phyloP scores from a whole-genome alignment of 2,329 filamentous ascomycete genomes.

The Paraphaeosphaeria sporulosa region DNA sequence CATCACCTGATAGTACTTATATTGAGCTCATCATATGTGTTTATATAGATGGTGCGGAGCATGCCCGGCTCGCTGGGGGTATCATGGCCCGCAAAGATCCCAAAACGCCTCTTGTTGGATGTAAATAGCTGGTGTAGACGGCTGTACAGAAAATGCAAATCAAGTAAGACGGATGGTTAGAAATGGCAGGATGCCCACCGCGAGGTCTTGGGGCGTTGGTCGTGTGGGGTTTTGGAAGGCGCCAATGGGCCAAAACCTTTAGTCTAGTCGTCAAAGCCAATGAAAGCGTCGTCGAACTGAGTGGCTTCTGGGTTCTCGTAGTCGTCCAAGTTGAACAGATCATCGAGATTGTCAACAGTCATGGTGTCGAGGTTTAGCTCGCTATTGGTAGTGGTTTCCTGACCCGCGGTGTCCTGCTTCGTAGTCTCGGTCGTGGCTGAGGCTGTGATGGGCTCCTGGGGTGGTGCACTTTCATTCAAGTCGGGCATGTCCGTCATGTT shows the following conservation, averaged over 20 bases:
- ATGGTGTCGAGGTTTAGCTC: slow-evolving; percentile 39
- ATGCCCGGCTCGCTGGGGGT: slow-evolving; percentile 17
- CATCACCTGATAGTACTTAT: neutral
- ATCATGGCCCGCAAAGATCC: slow-evolving; percentile 17
- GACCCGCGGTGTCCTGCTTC: slow-evolving; percentile 19
- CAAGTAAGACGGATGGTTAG: neutral
- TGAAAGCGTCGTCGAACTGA: slow-evolving; percentile 51
- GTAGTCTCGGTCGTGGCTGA: slow-evolving; percentile 21
- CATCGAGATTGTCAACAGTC: slow-evolving; percentile 42
- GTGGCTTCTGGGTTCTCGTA: slow-evolving; percentile 43
- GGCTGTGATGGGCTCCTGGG: slow-evolving; percentile 18
- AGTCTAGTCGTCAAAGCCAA: slow-evolving; percentile 35
- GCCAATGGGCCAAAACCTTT: no score
- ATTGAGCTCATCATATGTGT: neutral
- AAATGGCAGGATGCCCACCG: no score
- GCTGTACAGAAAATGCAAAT: neutral
- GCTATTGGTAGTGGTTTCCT: slow-evolving; percentile 18
- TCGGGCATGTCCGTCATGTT: slow-evolving; percentile 42
- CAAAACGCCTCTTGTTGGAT: slow-evolving; percentile 21
- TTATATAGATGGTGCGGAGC: neutral
- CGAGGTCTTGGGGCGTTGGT: no score
- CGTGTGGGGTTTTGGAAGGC: no score
- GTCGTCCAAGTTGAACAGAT: slow-evolving; percentile 47
- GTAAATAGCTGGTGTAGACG: neutral
- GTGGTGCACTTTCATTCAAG: slow-evolving; percentile 19